phyloP scores from a whole-genome alignment of 345 rosid species.

The Turritis glabra region DNA sequence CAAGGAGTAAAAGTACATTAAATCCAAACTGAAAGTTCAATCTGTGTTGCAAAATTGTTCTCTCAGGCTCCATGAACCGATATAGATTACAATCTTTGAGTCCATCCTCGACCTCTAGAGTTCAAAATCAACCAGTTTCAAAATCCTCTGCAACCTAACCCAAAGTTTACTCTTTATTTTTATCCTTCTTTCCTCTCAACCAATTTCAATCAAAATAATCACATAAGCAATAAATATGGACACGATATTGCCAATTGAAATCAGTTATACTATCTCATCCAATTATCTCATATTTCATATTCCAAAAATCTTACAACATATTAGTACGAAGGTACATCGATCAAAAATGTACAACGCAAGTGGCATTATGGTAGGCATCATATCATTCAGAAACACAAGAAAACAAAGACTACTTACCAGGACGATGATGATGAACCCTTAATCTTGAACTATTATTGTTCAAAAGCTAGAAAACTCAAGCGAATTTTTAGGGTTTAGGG shows the following conservation, averaged over 20 bases:
- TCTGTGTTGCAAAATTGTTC: not conserved
- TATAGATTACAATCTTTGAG: not conserved
- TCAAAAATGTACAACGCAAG: not conserved
- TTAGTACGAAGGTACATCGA: not conserved
- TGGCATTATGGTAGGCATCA: not conserved
- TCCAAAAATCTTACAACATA: not conserved
- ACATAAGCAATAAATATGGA: not conserved
- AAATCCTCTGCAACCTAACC: not conserved
- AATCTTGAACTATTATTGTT: not conserved
- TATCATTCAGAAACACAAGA: not conserved
- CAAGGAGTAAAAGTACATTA: no score
- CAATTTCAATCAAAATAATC: not conserved
- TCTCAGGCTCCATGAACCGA: not conserved
- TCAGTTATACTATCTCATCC: not conserved
- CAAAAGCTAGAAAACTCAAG: not conserved
- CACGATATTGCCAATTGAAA: not conserved
- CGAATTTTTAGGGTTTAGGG: not conserved
- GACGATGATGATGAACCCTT: not conserved
- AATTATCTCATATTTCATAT: not conserved
- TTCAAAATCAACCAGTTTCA: not conserved
- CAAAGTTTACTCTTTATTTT: not conserved
- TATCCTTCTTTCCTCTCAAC: not conserved
- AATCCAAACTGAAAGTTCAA: not conserved
- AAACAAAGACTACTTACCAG: not conserved
- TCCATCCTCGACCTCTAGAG: not conserved